Evolutionary conservation across 306 rosid genomes (phyloP), one percentile per base, ranked within the genome.

Genomic region (Neltuma alba): DNA sequence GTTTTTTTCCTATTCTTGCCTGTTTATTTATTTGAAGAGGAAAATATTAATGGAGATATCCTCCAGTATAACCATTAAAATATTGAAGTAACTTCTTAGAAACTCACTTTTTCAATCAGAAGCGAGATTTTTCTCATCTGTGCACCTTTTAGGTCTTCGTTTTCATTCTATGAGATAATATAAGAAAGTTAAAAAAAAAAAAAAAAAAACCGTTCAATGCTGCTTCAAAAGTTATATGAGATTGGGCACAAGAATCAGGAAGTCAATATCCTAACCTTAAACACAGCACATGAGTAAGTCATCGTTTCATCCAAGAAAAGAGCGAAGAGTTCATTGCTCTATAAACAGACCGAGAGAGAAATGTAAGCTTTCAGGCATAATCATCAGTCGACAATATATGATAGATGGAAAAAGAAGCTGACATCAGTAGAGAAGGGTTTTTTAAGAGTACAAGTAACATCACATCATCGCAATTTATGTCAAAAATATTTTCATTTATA

Each of bases 241-340:
- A 68, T 72, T 15, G 18, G 10, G 13, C 41, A 60, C 47, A 62
- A 52, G 65, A 20, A 41, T 30, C 23, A 65, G 68, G 40, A 54
- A 50, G 20, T 47, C 18, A 28, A 55, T 28, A 74, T 28, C 44
- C 91, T 79, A 72, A 90, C 99, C 99, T 92, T 85, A 80, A 95
- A 95, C 65, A 92, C 78, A 6, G 92, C 99, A 69, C 87, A 86
- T 38, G 99, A 92, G 78, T 91, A 92, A 41, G 97, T 89, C 97
- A 92, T 94, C 62, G 97, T 87, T 67, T 92, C 93, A 28, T 92
- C 98, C 89, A 94, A 85, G 91, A 94, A 89, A 54, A 91, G 86
- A 13, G 94, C 87, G 76, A 94, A 94, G 64, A 94, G 93, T 41
- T 92, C 97, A 83, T 91, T 94, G 83, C 97, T 94, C 98, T 91